Conservation (phyloP, 2,329 filamentous ascomycete genomes). For the Pseudogymnoascus sp. region DNA sequence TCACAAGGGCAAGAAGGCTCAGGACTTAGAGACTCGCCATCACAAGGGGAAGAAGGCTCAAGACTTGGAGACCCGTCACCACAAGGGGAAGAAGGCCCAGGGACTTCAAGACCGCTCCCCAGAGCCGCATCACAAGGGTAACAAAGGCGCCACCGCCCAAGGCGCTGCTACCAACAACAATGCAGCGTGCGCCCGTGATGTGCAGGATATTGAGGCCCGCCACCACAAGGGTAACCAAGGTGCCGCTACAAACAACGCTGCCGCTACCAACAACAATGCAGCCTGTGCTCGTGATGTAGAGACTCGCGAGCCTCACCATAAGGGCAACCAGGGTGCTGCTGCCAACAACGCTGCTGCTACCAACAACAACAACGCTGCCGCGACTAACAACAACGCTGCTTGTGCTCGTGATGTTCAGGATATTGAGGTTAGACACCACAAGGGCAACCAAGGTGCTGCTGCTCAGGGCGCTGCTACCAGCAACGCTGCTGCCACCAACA, state of each 20-base stretch:
- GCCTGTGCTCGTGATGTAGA: slow-evolving; percentile 7
- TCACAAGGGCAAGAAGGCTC: background rate
- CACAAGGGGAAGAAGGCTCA: background rate
- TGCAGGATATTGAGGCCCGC: no score
- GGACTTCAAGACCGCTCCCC: background rate
- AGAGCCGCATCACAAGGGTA: background rate
- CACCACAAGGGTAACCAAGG: background rate
- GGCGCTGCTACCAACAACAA: no score
- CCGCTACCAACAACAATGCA: background rate
- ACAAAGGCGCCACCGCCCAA: no score
- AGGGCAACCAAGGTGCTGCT: no score
- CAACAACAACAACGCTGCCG: no score
- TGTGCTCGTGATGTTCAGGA: no score
- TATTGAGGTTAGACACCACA: no score
- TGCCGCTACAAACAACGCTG: background rate
- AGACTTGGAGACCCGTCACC: no score
- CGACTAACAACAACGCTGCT: no score
- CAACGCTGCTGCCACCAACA: no score
- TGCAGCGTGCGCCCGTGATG: no score
- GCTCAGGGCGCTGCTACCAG: no score
- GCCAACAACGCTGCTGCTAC: background rate
- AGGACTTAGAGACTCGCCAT: background rate
- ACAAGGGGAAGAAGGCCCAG: background rate
- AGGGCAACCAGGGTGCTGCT: slow-evolving; percentile 14
- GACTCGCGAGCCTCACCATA: background rate